Evolutionary conservation across 306 rosid genomes (phyloP).

Genomic region (Cucurbita maxima): DNA sequence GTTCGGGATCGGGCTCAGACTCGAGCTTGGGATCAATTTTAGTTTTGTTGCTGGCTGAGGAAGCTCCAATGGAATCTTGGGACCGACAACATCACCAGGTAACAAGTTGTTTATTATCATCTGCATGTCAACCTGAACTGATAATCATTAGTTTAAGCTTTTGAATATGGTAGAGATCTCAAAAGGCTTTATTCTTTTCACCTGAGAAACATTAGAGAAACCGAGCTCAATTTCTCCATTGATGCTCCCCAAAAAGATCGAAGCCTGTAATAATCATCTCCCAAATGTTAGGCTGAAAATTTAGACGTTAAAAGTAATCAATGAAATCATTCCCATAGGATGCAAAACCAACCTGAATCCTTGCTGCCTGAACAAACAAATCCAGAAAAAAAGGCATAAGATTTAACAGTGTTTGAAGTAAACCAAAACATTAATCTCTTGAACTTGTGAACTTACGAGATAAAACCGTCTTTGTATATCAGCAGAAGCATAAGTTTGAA

Average conservation of each 20-base stretch:
- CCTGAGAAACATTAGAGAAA: constrained; percentile 52
- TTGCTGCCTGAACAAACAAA: constrained; percentile 47
- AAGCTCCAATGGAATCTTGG: constrained; percentile 3
- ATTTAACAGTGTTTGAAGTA: not conserved
- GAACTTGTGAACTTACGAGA: constrained; percentile 17
- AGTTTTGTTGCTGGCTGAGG: constrained; percentile 10
- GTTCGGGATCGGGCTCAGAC: constrained; percentile 4
- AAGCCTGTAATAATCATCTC: constrained; percentile 18
- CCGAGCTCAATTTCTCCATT: constrained; percentile 89
- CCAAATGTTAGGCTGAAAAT: no score
- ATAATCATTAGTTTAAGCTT: no score
- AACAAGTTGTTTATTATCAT: constrained; percentile 37
- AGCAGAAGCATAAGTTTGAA: constrained; percentile 31
- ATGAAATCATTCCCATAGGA: not conserved
- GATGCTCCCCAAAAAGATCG: constrained; percentile 75
- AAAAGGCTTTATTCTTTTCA: constrained; percentile 6
- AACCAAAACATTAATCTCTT: not conserved
- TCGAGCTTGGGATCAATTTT: not conserved
- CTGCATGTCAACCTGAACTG: constrained; percentile 27
- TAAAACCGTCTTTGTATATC: constrained; percentile 47
- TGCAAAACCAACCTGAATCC: constrained; percentile 48
- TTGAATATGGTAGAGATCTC: no score
- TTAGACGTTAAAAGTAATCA: no score
- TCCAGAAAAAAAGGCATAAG: not conserved
- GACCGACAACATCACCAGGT: constrained; percentile 33